Percentiles rank a stretch among this genome's conserved stretches.
These are phyloP conservation scores for Zymoseptoria brevis DNA, from an alignment of 2,329 filamentous ascomycete species.

Conservation along the genomic window DNA sequence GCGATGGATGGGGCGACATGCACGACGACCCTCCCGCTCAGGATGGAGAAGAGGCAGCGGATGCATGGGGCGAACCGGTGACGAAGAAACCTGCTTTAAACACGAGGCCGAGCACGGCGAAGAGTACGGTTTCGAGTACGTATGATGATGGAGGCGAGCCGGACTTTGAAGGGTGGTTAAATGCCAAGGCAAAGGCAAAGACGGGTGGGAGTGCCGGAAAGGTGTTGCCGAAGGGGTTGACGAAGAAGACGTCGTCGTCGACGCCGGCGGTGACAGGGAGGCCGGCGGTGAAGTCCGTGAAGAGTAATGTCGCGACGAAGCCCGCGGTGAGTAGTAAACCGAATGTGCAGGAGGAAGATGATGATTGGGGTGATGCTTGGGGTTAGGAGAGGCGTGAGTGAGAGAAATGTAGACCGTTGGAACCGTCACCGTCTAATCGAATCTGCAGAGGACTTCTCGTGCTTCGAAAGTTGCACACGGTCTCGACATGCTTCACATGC, in stretches of 20 bases:
- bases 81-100: not conserved
- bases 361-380: slow-evolving; percentile 36
- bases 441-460: too few relatives aligned
- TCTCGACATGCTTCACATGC: too few relatives aligned
- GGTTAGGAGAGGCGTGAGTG: slow-evolving; percentile 10
- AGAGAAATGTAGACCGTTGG: too few relatives aligned
- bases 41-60: slow-evolving; percentile 26
- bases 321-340: slow-evolving; percentile 12
- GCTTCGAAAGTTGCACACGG: too few relatives aligned
- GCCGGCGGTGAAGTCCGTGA: slow-evolving; percentile 17
- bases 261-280: slow-evolving; percentile 20
- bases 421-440: too few relatives aligned
- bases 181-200: slow-evolving; percentile 75
- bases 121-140: slow-evolving; percentile 41
- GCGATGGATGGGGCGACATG: slow-evolving; percentile 66
- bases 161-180: slow-evolving; percentile 92
- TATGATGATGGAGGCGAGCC: slow-evolving; percentile 83
- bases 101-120: slow-evolving; percentile 62
- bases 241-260: slow-evolving; percentile 46
- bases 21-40: slow-evolving; percentile 30
- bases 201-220: slow-evolving; percentile 46
- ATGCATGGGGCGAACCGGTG: slow-evolving; percentile 10
- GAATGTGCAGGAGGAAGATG: slow-evolving; percentile 29
- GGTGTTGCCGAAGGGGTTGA: slow-evolving; percentile 72
- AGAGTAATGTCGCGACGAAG: slow-evolving; percentile 8